Conservation (phyloP, 495 filamentous ascomycete genomes). For the Penicillium lagena region DNA sequence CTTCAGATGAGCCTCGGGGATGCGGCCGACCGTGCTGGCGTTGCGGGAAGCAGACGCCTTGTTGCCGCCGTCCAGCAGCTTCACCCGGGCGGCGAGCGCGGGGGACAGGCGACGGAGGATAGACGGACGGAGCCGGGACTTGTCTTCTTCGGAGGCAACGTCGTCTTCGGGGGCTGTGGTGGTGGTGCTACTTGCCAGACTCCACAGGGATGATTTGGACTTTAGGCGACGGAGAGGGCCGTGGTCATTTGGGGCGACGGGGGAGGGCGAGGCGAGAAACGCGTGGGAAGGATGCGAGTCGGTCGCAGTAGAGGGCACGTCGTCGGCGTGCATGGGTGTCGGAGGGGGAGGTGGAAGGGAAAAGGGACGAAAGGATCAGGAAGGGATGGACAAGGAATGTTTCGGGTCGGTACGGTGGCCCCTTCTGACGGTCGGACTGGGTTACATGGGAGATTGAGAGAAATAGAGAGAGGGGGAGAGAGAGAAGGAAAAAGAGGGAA, state of each 20-base stretch:
- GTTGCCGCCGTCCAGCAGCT: conserved; percentile 57
- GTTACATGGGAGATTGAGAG: neutral
- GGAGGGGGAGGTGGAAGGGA: conserved; percentile 12
- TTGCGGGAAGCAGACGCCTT: conserved; percentile 31
- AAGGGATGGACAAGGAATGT: conserved; percentile 28
- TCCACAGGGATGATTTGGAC: conserved; percentile 39
- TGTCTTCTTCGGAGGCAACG: conserved; percentile 19
- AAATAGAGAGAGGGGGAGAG: neutral
- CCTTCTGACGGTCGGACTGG: conserved; percentile 1
- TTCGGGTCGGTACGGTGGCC: conserved; percentile 11
- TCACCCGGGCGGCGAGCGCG: conserved; percentile 70
- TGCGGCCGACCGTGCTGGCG: conserved; percentile 56
- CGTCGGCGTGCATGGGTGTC: conserved; percentile 37
- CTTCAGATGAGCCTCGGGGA: conserved; percentile 66
- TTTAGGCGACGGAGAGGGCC: conserved; percentile 31
- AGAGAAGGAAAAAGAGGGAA: conserved; percentile 13
- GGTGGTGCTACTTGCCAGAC: conserved; percentile 34
- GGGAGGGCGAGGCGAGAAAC: conserved; percentile 22
- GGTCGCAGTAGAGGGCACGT: conserved; percentile 24
- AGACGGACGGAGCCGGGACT: conserved; percentile 17
- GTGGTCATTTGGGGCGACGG: conserved; percentile 28
- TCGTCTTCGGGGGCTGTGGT: conserved; percentile 19
- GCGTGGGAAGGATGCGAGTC: conserved; percentile 22
- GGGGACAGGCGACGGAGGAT: conserved; percentile 51
- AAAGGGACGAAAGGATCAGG: conserved; percentile 8